phyloP scores from a whole-genome alignment of 495 filamentous ascomycete genomes.

The Xylaria grammica region DNA sequence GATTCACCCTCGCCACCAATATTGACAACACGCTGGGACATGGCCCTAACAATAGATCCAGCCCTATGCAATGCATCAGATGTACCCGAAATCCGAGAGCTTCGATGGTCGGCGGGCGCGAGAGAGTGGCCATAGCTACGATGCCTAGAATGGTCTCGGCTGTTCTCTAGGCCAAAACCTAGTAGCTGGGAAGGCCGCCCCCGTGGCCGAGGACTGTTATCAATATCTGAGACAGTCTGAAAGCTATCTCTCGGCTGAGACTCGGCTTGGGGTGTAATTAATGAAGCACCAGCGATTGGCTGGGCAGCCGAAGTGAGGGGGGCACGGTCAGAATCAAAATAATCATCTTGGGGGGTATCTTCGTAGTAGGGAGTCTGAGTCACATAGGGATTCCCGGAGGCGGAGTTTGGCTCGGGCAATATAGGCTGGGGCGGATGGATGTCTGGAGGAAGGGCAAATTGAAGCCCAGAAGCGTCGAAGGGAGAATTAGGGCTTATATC shows the following conservation, averaged over 20 bases:
- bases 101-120: conserved; percentile 46
- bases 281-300: conserved; percentile 66
- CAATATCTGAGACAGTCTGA: conserved; percentile 61
- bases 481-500: conserved; percentile 43
- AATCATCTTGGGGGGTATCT: conserved; percentile 58
- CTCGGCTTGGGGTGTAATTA: conserved; percentile 53
- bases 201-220: conserved; percentile 45
- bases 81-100: conserved; percentile 64
- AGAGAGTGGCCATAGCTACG: conserved; percentile 56
- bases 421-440: conserved; percentile 36
- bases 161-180: conserved; percentile 60
- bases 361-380: conserved; percentile 55
- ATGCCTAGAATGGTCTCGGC: conserved; percentile 43
- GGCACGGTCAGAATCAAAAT: conserved; percentile 71
- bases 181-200: conserved; percentile 50
- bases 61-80: conserved; percentile 74
- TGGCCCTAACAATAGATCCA: conserved; percentile 91
- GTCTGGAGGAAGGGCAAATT: conserved; percentile 55
- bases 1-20: conserved; percentile 84
- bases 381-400: conserved; percentile 43
- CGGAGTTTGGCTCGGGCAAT: conserved; percentile 28
- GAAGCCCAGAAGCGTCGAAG: conserved; percentile 52
- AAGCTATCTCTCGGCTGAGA: conserved; percentile 67
- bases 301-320: conserved; percentile 67
- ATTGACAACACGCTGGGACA: conserved; percentile 98